A percentile compares a stretch with the other conserved stretches of the same genome.
phyloP scores from a whole-genome alignment of 306 rosid genomes.

The Argentina anserina region DNA sequence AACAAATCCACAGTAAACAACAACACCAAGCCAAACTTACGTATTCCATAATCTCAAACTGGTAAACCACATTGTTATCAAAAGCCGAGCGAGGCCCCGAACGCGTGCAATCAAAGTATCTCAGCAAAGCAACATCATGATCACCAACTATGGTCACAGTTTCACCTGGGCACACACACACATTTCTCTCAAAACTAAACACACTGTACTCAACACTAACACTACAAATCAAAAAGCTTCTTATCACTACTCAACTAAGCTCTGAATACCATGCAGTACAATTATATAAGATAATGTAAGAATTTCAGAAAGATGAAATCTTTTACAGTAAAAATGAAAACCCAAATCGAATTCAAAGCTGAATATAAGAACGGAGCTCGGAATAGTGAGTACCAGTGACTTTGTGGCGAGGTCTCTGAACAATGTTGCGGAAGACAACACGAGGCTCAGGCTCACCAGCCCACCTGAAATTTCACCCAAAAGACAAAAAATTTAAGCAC shows the following conservation, averaged over 20 bases:
- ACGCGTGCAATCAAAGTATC: slow-evolving; percentile 78
- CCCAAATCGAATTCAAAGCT: background rate
- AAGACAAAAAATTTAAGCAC: background rate
- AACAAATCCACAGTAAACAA: background rate
- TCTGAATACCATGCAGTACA: no score
- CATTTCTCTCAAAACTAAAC: background rate
- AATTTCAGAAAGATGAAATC: background rate
- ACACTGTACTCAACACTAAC: background rate
- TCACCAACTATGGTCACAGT: slow-evolving; percentile 86
- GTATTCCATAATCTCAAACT: slow-evolving; percentile 96
- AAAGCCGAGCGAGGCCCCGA: slow-evolving; percentile 66
- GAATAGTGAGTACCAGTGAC: slow-evolving; percentile 55
- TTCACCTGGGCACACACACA: slow-evolving; percentile 61
- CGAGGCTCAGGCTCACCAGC: slow-evolving; percentile 95
- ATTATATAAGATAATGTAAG: background rate
- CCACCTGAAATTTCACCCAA: slow-evolving; percentile 49
- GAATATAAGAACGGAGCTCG: background rate
- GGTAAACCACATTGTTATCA: slow-evolving; percentile 63
- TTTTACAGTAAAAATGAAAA: background rate
- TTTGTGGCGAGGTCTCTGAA: slow-evolving; percentile 97
- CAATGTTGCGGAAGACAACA: slow-evolving; percentile 94
- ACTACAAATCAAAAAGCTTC: background rate
- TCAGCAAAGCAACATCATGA: slow-evolving; percentile 70
- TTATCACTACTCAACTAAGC: background rate
- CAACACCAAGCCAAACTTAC: slow-evolving; percentile 45